phyloP scores from a whole-genome alignment of 2,329 filamentous ascomycete species.

The Fusarium buharicum region DNA sequence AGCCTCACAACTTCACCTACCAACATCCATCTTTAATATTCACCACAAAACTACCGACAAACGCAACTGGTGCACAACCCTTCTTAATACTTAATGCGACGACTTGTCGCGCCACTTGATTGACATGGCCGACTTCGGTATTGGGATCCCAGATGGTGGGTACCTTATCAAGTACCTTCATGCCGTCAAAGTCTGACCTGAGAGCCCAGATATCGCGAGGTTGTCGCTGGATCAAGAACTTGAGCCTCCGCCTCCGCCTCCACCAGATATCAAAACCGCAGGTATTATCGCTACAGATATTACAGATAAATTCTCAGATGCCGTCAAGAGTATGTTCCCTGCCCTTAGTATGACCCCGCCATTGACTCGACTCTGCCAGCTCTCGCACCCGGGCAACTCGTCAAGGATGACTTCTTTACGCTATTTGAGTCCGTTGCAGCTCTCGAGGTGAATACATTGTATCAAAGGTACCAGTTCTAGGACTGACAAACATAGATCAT shows the following conservation, averaged over 20 bases:
- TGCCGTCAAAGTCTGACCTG: slow-evolving; percentile 43
- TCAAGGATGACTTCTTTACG: slow-evolving; percentile 95
- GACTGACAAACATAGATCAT: slow-evolving; percentile 76
- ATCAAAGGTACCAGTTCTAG: not conserved
- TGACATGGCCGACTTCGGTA: slow-evolving; percentile 52
- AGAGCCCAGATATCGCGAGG: slow-evolving; percentile 53
- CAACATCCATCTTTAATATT: slow-evolving; percentile 25
- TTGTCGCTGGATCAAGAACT: slow-evolving; percentile 53
- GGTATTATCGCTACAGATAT: slow-evolving; percentile 69
- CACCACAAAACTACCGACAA: not conserved
- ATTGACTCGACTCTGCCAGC: slow-evolving; percentile 60
- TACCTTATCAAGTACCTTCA: slow-evolving; percentile 19
- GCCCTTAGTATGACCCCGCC: slow-evolving; percentile 18
- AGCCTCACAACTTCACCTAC: slow-evolving; percentile 15
- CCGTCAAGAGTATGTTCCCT: slow-evolving; percentile 60
- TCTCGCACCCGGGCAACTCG: slow-evolving; percentile 80
- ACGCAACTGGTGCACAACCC: slow-evolving; percentile 1
- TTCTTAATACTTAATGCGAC: slow-evolving; percentile 31
- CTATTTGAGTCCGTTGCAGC: slow-evolving; percentile 94
- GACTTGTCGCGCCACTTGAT: slow-evolving; percentile 7
- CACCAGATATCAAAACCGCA: slow-evolving; percentile 55
- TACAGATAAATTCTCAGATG: slow-evolving; percentile 64
- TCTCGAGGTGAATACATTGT: slow-evolving; percentile 67
- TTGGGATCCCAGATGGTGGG: slow-evolving; percentile 52
- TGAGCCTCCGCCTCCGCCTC: slow-evolving; percentile 48